Conservation (phyloP, 2,329 filamentous ascomycete genomes). For the Chaetomium sp. region DNA sequence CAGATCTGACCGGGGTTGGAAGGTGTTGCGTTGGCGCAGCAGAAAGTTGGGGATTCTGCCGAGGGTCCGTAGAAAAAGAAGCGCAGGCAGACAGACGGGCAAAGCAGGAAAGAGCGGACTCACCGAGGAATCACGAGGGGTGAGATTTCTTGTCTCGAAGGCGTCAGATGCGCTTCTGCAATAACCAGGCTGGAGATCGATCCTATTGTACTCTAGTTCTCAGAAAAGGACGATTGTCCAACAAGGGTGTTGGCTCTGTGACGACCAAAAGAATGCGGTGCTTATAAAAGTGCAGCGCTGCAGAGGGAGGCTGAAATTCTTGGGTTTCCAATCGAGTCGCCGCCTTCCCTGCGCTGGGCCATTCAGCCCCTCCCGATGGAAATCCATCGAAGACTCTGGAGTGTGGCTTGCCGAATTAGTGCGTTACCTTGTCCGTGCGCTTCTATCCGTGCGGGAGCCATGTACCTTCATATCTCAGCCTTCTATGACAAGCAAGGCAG, state of each 20-base stretch:
- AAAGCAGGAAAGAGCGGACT: neutral
- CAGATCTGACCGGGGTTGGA: neutral
- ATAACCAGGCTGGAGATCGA: neutral
- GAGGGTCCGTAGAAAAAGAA: neutral
- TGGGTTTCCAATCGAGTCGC: slow-evolving; percentile 20
- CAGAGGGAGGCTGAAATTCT: slow-evolving; percentile 24
- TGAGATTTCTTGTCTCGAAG: neutral
- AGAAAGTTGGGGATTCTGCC: slow-evolving; percentile 13
- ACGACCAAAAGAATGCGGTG: slow-evolving; percentile 9
- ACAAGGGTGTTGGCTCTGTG: slow-evolving; percentile 8
- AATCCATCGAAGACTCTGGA: slow-evolving; percentile 27
- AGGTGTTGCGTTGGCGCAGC: neutral
- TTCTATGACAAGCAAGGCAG: slow-evolving; percentile 1
- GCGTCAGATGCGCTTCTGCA: neutral
- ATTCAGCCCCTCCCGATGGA: slow-evolving; percentile 27
- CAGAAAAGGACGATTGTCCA: slow-evolving; percentile 2
- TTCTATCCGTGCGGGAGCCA: neutral
- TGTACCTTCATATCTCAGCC: slow-evolving; percentile 13
- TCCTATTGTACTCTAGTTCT: neutral
- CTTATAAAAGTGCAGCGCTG: slow-evolving; percentile 19
- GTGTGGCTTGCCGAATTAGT: slow-evolving; percentile 22
- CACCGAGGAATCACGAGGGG: neutral
- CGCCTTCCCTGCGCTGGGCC: slow-evolving; percentile 21
- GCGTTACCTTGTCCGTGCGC: slow-evolving; percentile 7
- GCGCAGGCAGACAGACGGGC: neutral